These are phyloP conservation scores for Thyridium curvatum DNA, from an alignment of 2,329 filamentous ascomycete genomes.

Conservation along the genomic window DNA sequence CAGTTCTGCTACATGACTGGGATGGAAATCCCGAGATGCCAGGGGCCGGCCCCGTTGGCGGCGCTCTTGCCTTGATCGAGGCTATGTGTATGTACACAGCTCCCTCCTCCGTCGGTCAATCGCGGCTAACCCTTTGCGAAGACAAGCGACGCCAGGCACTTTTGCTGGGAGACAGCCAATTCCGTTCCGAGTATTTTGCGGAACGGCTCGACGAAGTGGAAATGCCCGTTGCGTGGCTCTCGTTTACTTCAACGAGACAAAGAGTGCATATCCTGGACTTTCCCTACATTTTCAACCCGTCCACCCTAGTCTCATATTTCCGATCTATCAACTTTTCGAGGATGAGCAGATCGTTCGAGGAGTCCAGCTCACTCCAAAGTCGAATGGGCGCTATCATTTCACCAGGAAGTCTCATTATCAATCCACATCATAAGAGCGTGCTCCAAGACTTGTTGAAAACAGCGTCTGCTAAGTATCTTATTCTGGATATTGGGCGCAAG, in stretches of 20 bases:
- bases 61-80: slow-evolving; percentile 67
- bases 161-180: slow-evolving; percentile 61
- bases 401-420: slow-evolving; percentile 47
- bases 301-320: slow-evolving; percentile 75
- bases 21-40: slow-evolving; percentile 66
- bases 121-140: slow-evolving; percentile 14
- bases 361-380: slow-evolving; percentile 52
- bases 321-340: slow-evolving; percentile 79
- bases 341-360: slow-evolving; percentile 77
- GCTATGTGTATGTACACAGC: slow-evolving; percentile 56
- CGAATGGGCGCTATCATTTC: slow-evolving; percentile 51
- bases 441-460: slow-evolving; percentile 58
- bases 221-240: slow-evolving; percentile 67
- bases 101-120: neutral
- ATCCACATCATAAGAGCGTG: slow-evolving; percentile 52
- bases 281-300: slow-evolving; percentile 70
- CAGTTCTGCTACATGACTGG: slow-evolving; percentile 75
- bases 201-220: slow-evolving; percentile 70
- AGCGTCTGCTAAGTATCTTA: slow-evolving; percentile 63
- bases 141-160: slow-evolving; percentile 58
- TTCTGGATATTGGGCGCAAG: slow-evolving; percentile 62
- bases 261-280: slow-evolving; percentile 72
- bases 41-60: slow-evolving; percentile 66
- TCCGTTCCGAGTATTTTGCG: slow-evolving; percentile 68
- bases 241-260: slow-evolving; percentile 53